phyloP scores from a whole-genome alignment of 2,329 filamentous ascomycete species.

The Reticulascus tulasneorum region DNA sequence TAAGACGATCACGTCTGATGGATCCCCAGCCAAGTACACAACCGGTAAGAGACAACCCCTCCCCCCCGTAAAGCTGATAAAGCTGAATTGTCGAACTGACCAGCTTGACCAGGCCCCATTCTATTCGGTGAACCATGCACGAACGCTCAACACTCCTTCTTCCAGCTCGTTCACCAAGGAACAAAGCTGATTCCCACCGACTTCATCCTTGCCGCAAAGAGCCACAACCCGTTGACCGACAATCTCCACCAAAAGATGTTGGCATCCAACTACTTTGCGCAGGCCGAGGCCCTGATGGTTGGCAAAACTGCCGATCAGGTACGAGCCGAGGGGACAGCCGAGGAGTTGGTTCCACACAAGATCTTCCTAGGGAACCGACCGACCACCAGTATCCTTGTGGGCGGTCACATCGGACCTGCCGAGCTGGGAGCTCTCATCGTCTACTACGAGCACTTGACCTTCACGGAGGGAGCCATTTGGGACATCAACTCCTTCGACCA shows the following conservation, averaged over 20 bases:
- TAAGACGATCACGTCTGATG: constrained; percentile 90
- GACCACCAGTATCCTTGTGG: constrained; percentile 87
- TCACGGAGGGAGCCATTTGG: constrained; percentile 96
- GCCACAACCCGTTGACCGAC: constrained; percentile 89
- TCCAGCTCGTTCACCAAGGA: constrained; percentile 98
- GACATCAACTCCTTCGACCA: constrained; percentile 99
- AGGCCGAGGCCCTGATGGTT: constrained; percentile 86
- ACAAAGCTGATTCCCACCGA: constrained; percentile 98
- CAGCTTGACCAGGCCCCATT: constrained; percentile 58
- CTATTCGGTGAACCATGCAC: constrained; percentile 98
- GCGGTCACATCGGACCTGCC: constrained; percentile 88
- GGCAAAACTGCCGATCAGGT: constrained; percentile 81
- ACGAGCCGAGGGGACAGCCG: constrained; percentile 67
- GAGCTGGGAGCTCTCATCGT: constrained; percentile 93
- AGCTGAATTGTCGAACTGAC: constrained; percentile 5
- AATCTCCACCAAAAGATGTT: constrained; percentile 97
- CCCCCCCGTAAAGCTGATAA: not conserved
- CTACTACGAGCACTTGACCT: constrained; percentile 98
- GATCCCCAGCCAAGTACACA: constrained; percentile 91
- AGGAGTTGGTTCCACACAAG: constrained; percentile 90
- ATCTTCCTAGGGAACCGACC: constrained; percentile 97
- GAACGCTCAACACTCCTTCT: constrained; percentile 99
- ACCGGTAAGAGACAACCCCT: constrained; percentile 51
- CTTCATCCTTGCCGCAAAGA: constrained; percentile 94
- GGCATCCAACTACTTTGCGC: constrained; percentile 86